Base-by-base conservation (phyloP, 768 basidiomycete species). In the Chalciporus pseudorubinellus region DNA sequence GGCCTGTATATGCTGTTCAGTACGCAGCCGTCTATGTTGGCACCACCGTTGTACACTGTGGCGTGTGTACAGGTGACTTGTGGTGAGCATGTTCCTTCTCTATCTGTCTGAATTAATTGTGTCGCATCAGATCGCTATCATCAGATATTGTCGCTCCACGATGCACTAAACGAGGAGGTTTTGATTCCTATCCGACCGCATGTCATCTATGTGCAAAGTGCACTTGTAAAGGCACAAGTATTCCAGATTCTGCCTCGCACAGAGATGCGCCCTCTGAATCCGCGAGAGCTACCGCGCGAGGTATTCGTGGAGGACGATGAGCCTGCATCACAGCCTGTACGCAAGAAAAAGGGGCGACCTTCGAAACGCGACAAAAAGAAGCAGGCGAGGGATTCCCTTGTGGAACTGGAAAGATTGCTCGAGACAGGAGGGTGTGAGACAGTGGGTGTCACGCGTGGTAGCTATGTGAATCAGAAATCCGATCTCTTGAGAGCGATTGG, bases 231-330 rank as follows among this genome's bases (percentile, higher is more conserved):
- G 28, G 75, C 75, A 22, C 63, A 72, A 13, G 74, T 73, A 1
- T 89, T 92, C 62, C 72, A 83, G 50, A 70, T 90, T 43, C 67
- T 85, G 24, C 89, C 90, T 0, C 58, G 59, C 33, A 77, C 81
- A 12, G 69, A 74, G 4, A 56, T 78, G 9, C 67, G 70, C 21
- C 70, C 86, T 0, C 70, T 79, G 61, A 82, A 79, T 59, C 89
- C 88, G 4, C 76, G 82, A n/a, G 68, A 69, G 21, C 70, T 92
- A 6, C 89, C 89, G 16, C 78, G 87, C 21, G 89, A 90, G 58
- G 69, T 81, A n/a, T 80, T 81, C 48, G 65, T 76, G 2, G 73
- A 73, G 54, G 77, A 77, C 22, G 60, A 42, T 0, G 62, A 48
- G 3, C 11, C 2, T 28, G 26, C 26, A 11, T 51, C 64, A 4